Evolutionary conservation across 2,329 filamentous ascomycete genomes (phyloP), one percentile per base, ranked within the genome.

Genomic region (Blastomyces silverae): DNA sequence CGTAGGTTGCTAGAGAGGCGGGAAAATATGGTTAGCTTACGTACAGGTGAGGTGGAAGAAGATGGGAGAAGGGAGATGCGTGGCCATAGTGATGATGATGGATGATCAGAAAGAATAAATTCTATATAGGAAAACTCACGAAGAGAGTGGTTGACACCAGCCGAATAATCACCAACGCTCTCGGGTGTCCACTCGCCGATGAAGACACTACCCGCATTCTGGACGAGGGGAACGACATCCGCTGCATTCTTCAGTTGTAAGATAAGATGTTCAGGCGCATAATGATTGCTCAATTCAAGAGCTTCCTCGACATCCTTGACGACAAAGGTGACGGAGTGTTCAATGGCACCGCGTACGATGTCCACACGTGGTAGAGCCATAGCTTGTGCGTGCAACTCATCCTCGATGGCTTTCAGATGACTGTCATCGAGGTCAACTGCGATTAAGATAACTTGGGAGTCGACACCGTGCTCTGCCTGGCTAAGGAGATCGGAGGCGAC

Each of bases 101-200:
- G 48, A 15, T 52, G 11, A 52, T 52, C 15, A 52, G 17, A 22
- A 15, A n/a, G 22, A 52, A 44, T 52, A 48, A 48, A 0, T 52
- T 25, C 25, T 22, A 50, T 22, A 39, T 22, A 8, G 39, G 11
- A 56, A 64, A 48, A 88, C 91, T 85, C 88, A 96, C 92, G 94
- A 69, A 99, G 81, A 65, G 91, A 95, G 81, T 99, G 94, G 77
- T 99, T 99, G 53, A 99, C 94, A 73, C 94, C 94, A 63, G 94
- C 94, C 68, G 92, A 96, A 80, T 99, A 99, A 76, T 99, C 94
- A 57, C 94, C 94, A 2, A 99, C 94, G 76, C 91, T 96, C 79
- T 99, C 94, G 6, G 94, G 94, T 0, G 94, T 97, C 94, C 94
- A 99, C 69, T 89, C 84, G 11, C 94, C 94, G 69, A 97, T 88